Evolutionary conservation across 2,329 filamentous ascomycete genomes (phyloP), one percentile per base, ranked within the genome.

Genomic region (Fusarium sambucinum): DNA sequence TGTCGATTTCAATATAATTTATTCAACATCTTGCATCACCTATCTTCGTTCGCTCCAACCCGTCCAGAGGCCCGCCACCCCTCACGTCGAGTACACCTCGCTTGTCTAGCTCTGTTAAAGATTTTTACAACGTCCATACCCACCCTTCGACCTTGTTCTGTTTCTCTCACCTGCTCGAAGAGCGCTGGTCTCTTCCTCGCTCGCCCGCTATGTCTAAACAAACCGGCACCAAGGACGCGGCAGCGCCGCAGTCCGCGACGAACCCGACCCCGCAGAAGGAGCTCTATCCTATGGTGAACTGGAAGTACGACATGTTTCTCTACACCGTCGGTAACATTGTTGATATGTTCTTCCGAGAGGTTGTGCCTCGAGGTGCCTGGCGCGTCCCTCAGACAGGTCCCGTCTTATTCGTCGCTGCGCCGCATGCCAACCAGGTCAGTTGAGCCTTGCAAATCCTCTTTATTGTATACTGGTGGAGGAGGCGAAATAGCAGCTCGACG

Each of bases 271-370:
- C 70, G 54, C 62, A 74, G 63, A 87, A 87, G 76, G 87, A 90
- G 77, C 81, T 88, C 44, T 88, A 89, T 71, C 88, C 88, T 53
- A 91, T 92, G 89, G 89, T 88, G 74, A 85, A 87, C 71, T 91
- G 87, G 84, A 89, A 90, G 69, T 94, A 94, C 78, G 92, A 94
- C 81, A 84, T 89, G 61, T 91, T 94, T 75, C 84, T 94, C 32
- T 93, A 92, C 86, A 85, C 85, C 48, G 91, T 94, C 77, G 92
- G 90, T 41, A 87, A 98, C 68, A 85, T 98, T 53, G 90, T 96
- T 70, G 96, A 99, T 80, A 89, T 97, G 71, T 99, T 99, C 87
- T 99, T 99, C 84, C 91, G 96, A 72, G 96, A 99, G 81, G 93
- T 99, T 17, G 94, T 98, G 77, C 96, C 96, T 14, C 88, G 96